Base-by-base conservation (phyloP, 2,329 filamentous ascomycete genomes). In the Neonectria punicea region DNA sequence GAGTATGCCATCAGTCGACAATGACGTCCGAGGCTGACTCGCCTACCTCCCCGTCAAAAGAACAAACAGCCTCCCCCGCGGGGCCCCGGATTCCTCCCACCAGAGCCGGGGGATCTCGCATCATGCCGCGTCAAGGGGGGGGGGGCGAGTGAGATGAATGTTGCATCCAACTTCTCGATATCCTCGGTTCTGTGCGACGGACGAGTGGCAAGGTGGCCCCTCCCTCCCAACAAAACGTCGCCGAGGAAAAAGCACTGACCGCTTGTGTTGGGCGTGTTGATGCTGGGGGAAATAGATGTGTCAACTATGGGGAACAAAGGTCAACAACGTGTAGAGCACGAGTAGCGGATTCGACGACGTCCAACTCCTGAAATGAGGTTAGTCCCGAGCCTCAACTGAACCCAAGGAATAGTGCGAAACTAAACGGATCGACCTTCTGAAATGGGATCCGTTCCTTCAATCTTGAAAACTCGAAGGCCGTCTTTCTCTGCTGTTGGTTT, bases 161-260 rank as follows among this genome's bases (percentile, higher is more conserved):
- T 28, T 53, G 20, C 44, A 3, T 20, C 44, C 18, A 32, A 14
- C 32, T 39, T 30, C 22, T 51, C 28, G 22, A 39, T 55, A 59
- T 55, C 61, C 61, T 63, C 61, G 55, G 61, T 25, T 63, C 51
- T 54, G 14, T 7, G 5, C 32, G 30, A 41, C 61, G 54, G 61
- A 58, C 49, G 54, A 63, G 55, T 53, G 61, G 61, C 61, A 39
- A 51, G 30, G 30, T n/a, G 20, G 58, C 22, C 43, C 13, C 5
- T 13, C 34, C 14, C 14, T 8, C 36, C 16, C 49, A 58, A 32
- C 58, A 61, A 32, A 18, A 41, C 41, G 39, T 30, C 54, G 32
- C 34, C 34, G 25, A 22, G 57, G 5, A 41, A 25, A 25, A 25
- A 58, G 47, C 47, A 53, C 28, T 59, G 57, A 59, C 57, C 49